Base-by-base conservation (phyloP, 1,284 basidiomycete species). In the Ceratobasidium sp. region DNA sequence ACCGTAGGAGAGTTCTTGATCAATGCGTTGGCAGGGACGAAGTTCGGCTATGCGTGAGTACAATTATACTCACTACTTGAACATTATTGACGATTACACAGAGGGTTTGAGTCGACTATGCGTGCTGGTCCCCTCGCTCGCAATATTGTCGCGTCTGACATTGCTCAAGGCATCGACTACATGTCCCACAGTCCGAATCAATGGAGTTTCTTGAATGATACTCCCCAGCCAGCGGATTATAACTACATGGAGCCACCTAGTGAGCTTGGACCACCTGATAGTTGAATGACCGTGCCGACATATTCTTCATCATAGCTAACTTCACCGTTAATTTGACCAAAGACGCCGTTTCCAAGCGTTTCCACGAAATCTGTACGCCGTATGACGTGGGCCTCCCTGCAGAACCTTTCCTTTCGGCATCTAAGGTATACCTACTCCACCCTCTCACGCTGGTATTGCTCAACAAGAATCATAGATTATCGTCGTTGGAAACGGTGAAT, bases 71-170 rank as follows among this genome's bases (percentile, higher is more conserved):
- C 88, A 89, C 29, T 43, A 7, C 22, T 77, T 86, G 86, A 4
- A n/a, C 24, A 22, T 29, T n/a, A 14, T 56, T 51, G 14, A 31
- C 16, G 41, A 2, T 34, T 31, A 19, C n/a, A 80, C 79, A 31
- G 78, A 77, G 11, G 85, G 88, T 76, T 83, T 83, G n/a, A 88
- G 84, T n/a, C 88, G 87, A 1, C 87, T 88, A 78, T 83, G 87
- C 37, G 51, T 24, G 68, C 68, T 6, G 54, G 54, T 4, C 68
- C 68, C 11, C 54, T 71, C n/a, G 49, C 58, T 46, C 68, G 43
- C 37, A 71, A 71, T 54, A 71, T 71, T 11, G 68, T 71, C 3
- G 56, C 51, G 14, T 54, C 68, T 0, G 54, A 71, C 37, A 71
- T 71, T 16, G 68, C 68, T 24, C 68, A 71, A 27, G 56, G 56